Conservation (phyloP, 305 asterid genomes). For the Fraxinus angustifolia region DNA sequence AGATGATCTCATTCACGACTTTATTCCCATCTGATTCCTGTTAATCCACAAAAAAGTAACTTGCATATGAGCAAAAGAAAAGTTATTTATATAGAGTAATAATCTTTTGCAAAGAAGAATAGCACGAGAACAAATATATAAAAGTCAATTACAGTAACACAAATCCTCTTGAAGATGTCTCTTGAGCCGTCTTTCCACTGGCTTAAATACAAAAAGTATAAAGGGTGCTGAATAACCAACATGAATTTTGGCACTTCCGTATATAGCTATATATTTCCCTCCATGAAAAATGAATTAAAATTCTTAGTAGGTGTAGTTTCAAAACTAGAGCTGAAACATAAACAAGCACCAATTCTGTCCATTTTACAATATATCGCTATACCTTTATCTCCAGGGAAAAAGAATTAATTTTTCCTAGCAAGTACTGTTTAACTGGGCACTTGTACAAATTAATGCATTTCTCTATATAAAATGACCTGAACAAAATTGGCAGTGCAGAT, state of each 20-base stretch:
- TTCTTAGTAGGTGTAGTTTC: background rate
- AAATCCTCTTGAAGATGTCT: background rate
- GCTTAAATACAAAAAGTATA: background rate
- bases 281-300: background rate
- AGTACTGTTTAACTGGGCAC: background rate
- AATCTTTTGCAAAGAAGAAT: slow-evolving; percentile 7
- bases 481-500: background rate
- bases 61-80: background rate
- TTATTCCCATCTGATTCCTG: slow-evolving; percentile 83
- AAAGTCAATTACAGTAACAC: background rate
- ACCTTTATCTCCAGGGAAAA: background rate
- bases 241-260: background rate
- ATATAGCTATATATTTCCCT: background rate
- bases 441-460: background rate
- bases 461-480: background rate
- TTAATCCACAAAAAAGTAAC: slow-evolving; percentile 18
- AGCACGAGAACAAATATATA: background rate
- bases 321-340: background rate
- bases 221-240: background rate
- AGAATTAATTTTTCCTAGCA: background rate
- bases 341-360: background rate
- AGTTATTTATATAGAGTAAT: background rate
- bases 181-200: background rate
- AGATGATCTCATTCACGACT: slow-evolving; percentile 60
- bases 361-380: background rate